Evolutionary conservation across 345 rosid species (phyloP).

Genomic region (Eucalyptus pumila): DNA sequence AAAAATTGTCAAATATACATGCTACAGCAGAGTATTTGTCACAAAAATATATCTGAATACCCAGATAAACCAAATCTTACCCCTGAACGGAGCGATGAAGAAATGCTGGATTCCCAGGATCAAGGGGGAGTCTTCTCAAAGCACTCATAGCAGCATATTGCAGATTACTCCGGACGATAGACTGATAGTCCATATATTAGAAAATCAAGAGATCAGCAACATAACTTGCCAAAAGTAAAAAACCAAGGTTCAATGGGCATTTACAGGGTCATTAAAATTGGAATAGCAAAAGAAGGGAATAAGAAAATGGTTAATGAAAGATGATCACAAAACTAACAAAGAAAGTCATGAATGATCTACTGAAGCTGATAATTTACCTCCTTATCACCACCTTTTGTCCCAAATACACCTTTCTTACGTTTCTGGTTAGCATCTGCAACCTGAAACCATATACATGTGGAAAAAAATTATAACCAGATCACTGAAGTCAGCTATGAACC

Average conservation of each 20-base stretch:
- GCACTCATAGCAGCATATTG: slow-evolving; percentile 98
- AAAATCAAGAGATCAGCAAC: neutral
- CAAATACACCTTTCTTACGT: slow-evolving; percentile 92
- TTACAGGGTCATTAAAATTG: neutral
- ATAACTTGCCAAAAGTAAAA: neutral
- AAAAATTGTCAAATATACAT: neutral
- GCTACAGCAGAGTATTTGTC: neutral
- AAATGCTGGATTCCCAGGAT: slow-evolving; percentile 95
- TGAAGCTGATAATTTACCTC: slow-evolving; percentile 41
- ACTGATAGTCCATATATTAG: slow-evolving; percentile 18
- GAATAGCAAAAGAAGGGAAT: neutral
- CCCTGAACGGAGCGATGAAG: slow-evolving; percentile 96
- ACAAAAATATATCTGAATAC: neutral
- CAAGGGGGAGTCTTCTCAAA: slow-evolving; percentile 92
- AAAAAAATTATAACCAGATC: neutral
- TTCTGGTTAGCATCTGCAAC: slow-evolving; percentile 83
- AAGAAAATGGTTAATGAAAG: neutral
- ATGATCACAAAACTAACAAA: neutral
- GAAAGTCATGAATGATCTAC: neutral
- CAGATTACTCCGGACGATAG: slow-evolving; percentile 79
- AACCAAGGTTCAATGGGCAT: neutral
- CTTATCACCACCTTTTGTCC: slow-evolving; percentile 94
- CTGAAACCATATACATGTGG: slow-evolving; percentile 17
- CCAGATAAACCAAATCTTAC: slow-evolving; percentile 21
- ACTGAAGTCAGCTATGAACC: neutral